Percentiles rank a stretch among this genome's conserved stretches.
Conservation (phyloP, 306 rosid species). For the Cyamopsis tetragonoloba region DNA sequence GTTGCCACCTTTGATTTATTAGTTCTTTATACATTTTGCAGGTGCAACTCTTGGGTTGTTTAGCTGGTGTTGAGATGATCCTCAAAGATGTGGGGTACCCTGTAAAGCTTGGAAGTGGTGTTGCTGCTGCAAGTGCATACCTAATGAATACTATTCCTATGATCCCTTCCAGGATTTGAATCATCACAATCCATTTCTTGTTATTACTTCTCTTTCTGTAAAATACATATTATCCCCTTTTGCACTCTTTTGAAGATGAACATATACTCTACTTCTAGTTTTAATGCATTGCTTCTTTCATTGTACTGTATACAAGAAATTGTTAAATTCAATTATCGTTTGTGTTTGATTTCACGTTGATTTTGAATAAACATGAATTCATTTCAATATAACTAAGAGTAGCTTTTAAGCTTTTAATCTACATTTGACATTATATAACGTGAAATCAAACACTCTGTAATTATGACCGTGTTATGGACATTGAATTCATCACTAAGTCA, state of each 20-base stretch:
- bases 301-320: slow-evolving; percentile 3
- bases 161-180: slow-evolving; percentile 86
- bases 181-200: slow-evolving; percentile 30
- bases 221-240: slow-evolving; percentile 36
- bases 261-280: slow-evolving; percentile 26
- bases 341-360: too few species aligned
- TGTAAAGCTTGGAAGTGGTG: slow-evolving; percentile 92
- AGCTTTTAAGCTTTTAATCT: too few species aligned
- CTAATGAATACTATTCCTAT: slow-evolving; percentile 78
- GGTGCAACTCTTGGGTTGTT: slow-evolving; percentile 96
- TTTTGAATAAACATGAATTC: too few species aligned
- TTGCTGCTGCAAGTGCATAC: slow-evolving; percentile 86
- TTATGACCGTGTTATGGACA: not conserved
- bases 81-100: slow-evolving; percentile 96
- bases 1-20: not conserved
- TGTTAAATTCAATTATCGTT: too few species aligned
- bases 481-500: not conserved
- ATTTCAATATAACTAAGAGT: too few species aligned
- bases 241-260: slow-evolving; percentile 39
- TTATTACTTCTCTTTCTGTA: slow-evolving; percentile 47
- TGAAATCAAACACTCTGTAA: too few species aligned
- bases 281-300: slow-evolving; percentile 26
- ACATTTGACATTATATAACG: too few species aligned
- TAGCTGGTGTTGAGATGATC: slow-evolving; percentile 99
- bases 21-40: slow-evolving; percentile 33